These are phyloP conservation scores for Trametes versicolor DNA, from an alignment of 1,284 basidiomycete species.

Conservation along the genomic window DNA sequence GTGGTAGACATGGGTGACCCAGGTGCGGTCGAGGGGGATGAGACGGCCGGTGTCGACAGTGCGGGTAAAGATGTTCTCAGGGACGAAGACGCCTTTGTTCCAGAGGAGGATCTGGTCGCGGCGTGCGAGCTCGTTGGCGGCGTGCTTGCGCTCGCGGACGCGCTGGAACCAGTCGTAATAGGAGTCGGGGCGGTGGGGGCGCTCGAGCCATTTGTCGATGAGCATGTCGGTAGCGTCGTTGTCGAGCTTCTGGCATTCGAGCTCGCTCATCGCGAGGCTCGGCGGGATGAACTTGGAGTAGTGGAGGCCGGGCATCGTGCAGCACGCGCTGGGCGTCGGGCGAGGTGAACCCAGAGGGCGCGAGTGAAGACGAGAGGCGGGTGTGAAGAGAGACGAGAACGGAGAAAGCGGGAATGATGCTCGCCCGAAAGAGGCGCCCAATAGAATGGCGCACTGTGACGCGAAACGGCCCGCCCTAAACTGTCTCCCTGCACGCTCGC, in stretches of 20 bases:
- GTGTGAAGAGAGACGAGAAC: constrained; percentile 18
- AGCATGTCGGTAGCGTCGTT: constrained; percentile 77
- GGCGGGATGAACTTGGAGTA: constrained; percentile 76
- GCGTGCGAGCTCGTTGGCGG: constrained; percentile 46
- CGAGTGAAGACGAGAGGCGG: background rate
- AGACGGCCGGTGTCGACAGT: constrained; percentile 78
- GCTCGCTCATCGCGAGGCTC: constrained; percentile 74
- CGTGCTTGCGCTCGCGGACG: constrained; percentile 70
- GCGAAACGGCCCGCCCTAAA: constrained; percentile 42
- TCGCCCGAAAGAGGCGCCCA: constrained; percentile 17
- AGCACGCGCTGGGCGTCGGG: constrained; percentile 1
- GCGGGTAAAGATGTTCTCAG: constrained; percentile 79
- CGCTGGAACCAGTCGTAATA: constrained; percentile 80
- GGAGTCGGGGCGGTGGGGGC: constrained; percentile 67
- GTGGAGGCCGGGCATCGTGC: constrained; percentile 45
- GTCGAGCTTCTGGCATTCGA: constrained; percentile 77
- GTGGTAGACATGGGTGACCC: constrained; percentile 81
- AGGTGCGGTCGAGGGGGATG: constrained; percentile 79
- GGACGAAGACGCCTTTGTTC: constrained; percentile 80
- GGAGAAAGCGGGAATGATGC: constrained; percentile 21
- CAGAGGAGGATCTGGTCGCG: constrained; percentile 71
- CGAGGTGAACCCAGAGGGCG: constrained; percentile 3
- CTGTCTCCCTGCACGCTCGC: constrained; percentile 11
- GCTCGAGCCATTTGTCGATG: constrained; percentile 82
- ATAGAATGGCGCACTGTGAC: constrained; percentile 26